phyloP scores from a whole-genome alignment of 305 asterid species.

The Fraxinus paxiana region DNA sequence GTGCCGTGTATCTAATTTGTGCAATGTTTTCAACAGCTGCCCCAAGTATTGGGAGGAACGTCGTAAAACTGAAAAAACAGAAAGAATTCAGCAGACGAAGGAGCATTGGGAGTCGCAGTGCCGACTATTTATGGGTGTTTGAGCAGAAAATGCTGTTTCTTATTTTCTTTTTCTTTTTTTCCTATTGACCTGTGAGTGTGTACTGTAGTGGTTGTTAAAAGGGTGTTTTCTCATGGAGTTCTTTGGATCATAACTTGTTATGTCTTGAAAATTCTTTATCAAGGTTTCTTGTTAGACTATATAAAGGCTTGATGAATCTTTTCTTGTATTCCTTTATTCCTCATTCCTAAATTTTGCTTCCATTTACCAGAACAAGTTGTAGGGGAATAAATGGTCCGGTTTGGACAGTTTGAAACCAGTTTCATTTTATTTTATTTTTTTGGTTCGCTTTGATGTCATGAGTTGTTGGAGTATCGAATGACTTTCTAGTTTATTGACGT shows the following conservation, averaged over 20 bases:
- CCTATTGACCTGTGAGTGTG: background rate
- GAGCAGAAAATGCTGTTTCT: constrained; percentile 17
- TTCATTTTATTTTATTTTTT: background rate
- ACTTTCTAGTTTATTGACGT: background rate
- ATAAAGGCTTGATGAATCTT: background rate
- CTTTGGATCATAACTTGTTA: background rate
- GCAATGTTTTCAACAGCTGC: constrained; percentile 47
- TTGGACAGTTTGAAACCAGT: background rate
- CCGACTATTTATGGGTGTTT: constrained; percentile 63
- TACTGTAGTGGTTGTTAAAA: background rate
- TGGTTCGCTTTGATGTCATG: background rate
- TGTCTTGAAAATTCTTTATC: background rate
- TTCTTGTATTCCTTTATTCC: background rate
- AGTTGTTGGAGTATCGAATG: background rate
- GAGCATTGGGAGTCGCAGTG: constrained; percentile 85
- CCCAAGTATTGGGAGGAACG: constrained; percentile 74
- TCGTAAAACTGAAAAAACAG: constrained; percentile 60
- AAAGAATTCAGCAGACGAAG: constrained; percentile 70
- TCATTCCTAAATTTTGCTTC: background rate
- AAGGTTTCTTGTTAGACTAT: background rate
- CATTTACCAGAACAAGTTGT: background rate
- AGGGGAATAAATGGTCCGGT: background rate
- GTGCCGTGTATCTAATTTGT: constrained; percentile 1
- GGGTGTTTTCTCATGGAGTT: background rate
- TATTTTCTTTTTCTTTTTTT: background rate